Percentiles rank a stretch among this genome's conserved stretches.
Conservation (phyloP, 2,329 filamentous ascomycete species). For the Thielaviopsis populi region DNA sequence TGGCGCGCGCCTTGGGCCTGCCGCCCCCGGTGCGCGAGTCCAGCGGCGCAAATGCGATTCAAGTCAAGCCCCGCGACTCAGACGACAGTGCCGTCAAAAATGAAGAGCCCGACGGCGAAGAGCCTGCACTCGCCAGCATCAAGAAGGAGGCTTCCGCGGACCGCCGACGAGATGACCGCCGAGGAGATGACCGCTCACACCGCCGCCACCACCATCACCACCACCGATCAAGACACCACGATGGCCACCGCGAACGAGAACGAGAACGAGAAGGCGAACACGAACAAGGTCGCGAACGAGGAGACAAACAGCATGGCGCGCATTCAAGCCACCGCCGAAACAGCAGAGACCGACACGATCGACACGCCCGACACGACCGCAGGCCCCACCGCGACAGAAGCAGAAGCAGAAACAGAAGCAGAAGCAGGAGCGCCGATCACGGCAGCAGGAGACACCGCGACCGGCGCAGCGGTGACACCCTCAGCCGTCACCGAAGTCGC, state of each 20-base stretch:
- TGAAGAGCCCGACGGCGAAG: background rate
- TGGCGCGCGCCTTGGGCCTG: constrained; percentile 67
- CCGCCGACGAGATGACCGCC: background rate
- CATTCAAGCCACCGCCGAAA: background rate
- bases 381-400: background rate
- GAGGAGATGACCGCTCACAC: background rate
- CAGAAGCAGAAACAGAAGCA: background rate
- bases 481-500: background rate
- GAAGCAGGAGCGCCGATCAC: background rate
- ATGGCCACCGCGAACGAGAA: background rate
- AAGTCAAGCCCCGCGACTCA: constrained; percentile 26
- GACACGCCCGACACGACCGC: background rate
- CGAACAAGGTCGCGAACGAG: too few species aligned
- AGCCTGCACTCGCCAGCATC: background rate
- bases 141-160: background rate
- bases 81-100: background rate
- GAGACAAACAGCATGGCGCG: background rate
- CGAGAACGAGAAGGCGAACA: background rate
- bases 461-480: background rate
- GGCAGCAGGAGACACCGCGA: background rate
- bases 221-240: background rate
- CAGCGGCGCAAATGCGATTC: constrained; percentile 53
- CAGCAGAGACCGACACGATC: background rate
- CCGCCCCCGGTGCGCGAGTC: constrained; percentile 48
- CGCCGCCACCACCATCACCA: background rate